These are phyloP conservation scores for Tetrahymena thermophila DNA, from an alignment of 73 alveolate species.

Conservation along the genomic window DNA sequence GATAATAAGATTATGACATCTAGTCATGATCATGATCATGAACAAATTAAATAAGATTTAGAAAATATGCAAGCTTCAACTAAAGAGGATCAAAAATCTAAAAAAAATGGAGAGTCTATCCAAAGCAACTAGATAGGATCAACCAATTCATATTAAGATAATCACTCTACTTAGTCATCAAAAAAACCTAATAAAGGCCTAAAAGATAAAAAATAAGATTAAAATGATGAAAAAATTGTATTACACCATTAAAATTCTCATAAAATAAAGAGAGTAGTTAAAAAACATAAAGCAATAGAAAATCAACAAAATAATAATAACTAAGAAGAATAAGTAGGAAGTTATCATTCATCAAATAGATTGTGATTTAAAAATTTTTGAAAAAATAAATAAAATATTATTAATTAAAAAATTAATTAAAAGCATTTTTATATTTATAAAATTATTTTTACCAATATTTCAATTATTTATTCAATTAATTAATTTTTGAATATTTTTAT, in stretches of 20 bases:
- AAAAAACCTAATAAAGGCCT: background rate
- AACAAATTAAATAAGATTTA: background rate
- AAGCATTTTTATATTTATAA: no score
- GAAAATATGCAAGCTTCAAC: background rate
- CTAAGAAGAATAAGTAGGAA: background rate
- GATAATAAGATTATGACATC: background rate
- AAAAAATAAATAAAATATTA: no score
- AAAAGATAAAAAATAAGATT: background rate
- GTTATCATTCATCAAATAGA: background rate
- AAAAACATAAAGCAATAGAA: background rate
- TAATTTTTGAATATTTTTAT: no score
- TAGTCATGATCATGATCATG: background rate
- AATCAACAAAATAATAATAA: background rate
- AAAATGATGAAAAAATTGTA: background rate
- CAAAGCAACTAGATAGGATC: background rate
- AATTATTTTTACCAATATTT: no score
- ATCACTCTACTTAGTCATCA: background rate
- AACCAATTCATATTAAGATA: background rate
- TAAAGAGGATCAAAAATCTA: background rate
- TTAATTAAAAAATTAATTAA: no score
- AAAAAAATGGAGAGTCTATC: background rate
- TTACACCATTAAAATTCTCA: background rate
- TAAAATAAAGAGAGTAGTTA: background rate
- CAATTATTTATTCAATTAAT: background rate
- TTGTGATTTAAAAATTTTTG: background rate